Evolutionary conservation across 805 yeast species (phyloP).

Genomic region (Cyberlindnera xylosilytica): DNA sequence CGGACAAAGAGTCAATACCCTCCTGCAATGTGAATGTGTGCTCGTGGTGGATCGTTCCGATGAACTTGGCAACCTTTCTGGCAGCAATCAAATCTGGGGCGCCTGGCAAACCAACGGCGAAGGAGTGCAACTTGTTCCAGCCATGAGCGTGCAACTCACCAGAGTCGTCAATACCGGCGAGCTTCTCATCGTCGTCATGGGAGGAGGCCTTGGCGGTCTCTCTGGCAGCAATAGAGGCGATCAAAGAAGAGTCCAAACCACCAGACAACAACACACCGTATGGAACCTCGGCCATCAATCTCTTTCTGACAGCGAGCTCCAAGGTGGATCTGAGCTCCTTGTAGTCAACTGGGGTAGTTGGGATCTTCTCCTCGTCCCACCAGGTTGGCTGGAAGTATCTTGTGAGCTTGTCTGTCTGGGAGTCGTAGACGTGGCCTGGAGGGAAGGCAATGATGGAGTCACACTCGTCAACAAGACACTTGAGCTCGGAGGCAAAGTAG

Average conservation of each 20-base stretch:
- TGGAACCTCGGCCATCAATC: slow-evolving; percentile 99
- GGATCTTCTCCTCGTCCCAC: slow-evolving; percentile 83
- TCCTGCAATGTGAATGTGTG: slow-evolving; percentile 96
- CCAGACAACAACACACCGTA: slow-evolving; percentile 97
- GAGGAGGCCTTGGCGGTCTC: slow-evolving; percentile 77
- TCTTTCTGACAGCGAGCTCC: slow-evolving; percentile 95
- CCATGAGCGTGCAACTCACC: slow-evolving; percentile 81
- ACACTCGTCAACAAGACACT: slow-evolving; percentile 92
- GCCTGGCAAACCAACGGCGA: slow-evolving; percentile 94
- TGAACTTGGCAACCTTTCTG: slow-evolving; percentile 90
- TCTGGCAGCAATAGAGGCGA: slow-evolving; percentile 95
- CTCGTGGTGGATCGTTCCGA: slow-evolving; percentile 96
- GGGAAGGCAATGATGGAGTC: slow-evolving; percentile 93
- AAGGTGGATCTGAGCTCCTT: slow-evolving; percentile 70
- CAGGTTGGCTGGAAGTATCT: slow-evolving; percentile 91
- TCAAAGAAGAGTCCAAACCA: slow-evolving; percentile 94
- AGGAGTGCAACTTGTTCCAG: slow-evolving; percentile 86
- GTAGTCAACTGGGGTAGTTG: slow-evolving; percentile 74
- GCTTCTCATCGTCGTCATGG: slow-evolving; percentile 47
- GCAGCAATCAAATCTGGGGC: slow-evolving; percentile 99
- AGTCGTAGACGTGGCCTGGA: slow-evolving; percentile 97
- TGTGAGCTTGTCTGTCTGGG: slow-evolving; percentile 77
- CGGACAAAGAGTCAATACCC: slow-evolving; percentile 92
- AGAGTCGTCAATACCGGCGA: slow-evolving; percentile 88
- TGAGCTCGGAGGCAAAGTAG: slow-evolving; percentile 91